phyloP scores from a whole-genome alignment of 2,329 filamentous ascomycete genomes.

The Fusarium neocosmosporiellum region DNA sequence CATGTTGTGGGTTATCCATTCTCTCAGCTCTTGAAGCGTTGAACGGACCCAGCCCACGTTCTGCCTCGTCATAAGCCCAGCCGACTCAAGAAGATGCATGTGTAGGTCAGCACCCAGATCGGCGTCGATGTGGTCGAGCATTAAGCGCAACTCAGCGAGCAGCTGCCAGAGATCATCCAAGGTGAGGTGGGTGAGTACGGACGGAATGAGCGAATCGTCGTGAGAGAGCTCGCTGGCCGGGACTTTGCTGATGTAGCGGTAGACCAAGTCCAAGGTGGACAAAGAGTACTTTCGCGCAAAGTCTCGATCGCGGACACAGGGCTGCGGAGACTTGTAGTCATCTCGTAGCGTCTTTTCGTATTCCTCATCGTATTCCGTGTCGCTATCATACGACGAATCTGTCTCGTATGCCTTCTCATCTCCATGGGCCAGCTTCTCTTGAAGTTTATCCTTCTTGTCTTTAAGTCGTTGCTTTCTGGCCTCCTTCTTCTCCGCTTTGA shows the following conservation, averaged over 20 bases:
- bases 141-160: slow-evolving; percentile 39
- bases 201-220: slow-evolving; percentile 18
- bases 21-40: slow-evolving; percentile 27
- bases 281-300: slow-evolving; percentile 44
- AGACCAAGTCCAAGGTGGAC: slow-evolving; percentile 37
- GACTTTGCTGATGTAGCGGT: slow-evolving; percentile 33
- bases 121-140: slow-evolving; percentile 42
- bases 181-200: slow-evolving; percentile 29
- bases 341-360: slow-evolving; percentile 28
- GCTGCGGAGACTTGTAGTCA: slow-evolving; percentile 33
- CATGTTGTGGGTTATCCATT: slow-evolving; percentile 39
- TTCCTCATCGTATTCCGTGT: slow-evolving; percentile 38
- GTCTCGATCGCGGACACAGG: slow-evolving; percentile 37
- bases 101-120: slow-evolving; percentile 41
- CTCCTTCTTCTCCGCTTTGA: slow-evolving; percentile 30
- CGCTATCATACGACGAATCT: slow-evolving; percentile 25
- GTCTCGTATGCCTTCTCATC: slow-evolving; percentile 10
- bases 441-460: slow-evolving; percentile 9
- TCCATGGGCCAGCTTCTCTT: background rate
- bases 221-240: slow-evolving; percentile 11
- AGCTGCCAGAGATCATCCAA: slow-evolving; percentile 45
- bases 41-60: slow-evolving; percentile 40
- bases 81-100: slow-evolving; percentile 38
- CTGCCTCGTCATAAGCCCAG: slow-evolving; percentile 39
- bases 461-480: slow-evolving; percentile 10